Percentiles rank a stretch among this genome's conserved stretches.
Conservation (phyloP, 2,329 filamentous ascomycete species). For the Fusarium begoniae region DNA sequence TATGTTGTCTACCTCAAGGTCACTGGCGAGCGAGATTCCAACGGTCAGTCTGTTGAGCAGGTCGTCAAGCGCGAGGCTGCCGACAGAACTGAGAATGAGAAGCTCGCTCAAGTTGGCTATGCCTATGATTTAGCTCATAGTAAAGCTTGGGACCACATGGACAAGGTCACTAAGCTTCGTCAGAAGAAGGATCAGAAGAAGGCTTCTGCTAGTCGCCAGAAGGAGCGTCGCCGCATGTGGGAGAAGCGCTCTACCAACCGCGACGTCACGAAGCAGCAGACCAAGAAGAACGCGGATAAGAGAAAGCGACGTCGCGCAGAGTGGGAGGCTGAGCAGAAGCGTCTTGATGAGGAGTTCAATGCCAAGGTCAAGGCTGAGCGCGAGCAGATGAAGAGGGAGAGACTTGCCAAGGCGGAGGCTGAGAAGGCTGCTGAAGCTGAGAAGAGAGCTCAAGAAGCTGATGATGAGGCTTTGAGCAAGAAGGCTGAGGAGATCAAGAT, state of each 20-base stretch:
- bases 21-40: conserved; percentile 57
- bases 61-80: conserved; percentile 63
- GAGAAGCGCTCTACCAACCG: conserved; percentile 58
- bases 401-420: conserved; percentile 22
- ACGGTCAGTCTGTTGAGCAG: conserved; percentile 60
- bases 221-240: conserved; percentile 59
- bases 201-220: conserved; percentile 56
- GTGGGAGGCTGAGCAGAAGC: conserved; percentile 41
- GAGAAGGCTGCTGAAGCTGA: conserved; percentile 34
- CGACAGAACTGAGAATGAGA: conserved; percentile 62
- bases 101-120: conserved; percentile 65
- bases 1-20: conserved; percentile 68
- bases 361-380: conserved; percentile 38
- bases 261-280: conserved; percentile 53
- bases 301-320: conserved; percentile 44
- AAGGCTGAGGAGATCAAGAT: conserved; percentile 23
- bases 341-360: conserved; percentile 42
- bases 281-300: conserved; percentile 51
- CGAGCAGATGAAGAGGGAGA: conserved; percentile 28
- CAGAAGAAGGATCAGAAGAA: conserved; percentile 61
- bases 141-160: conserved; percentile 63
- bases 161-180: conserved; percentile 59
- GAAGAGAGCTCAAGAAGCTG: conserved; percentile 21
- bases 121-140: conserved; percentile 69
- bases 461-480: conserved; percentile 37